Base-by-base conservation (phyloP, 768 basidiomycete species). In the Russula foetens region DNA sequence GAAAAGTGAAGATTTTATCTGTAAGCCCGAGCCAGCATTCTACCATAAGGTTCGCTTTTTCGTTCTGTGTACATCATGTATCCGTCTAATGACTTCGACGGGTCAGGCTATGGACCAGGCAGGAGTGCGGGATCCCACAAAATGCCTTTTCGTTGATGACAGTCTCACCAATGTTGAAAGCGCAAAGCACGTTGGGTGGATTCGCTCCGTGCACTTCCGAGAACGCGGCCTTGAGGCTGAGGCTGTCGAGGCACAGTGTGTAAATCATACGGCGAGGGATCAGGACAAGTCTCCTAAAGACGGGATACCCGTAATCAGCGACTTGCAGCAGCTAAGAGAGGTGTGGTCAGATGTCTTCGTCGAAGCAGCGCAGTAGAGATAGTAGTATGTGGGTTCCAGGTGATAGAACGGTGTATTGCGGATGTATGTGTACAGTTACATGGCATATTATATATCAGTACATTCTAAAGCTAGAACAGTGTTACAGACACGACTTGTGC, bases 131-230 rank as follows among this genome's bases (percentile, higher is more conserved):
- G 86, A 92, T 72, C 81, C 85, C 1, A 77, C 80, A 12, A 87
- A 83, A 68, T 90, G 85, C 65, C 83, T 84, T 63, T 93, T 93
- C 68, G 71, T 93, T 29, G 91, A 93, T 66, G 91, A 93, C 69
- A 92, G 79, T 66, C 74, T 81, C 67, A 69, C 71, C 23, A 92
- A 93, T 65, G 80, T 92, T 23, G 74, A 81, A 57, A 83, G 84
- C 17, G 91, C 91, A 8, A 77, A 76, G 56, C 71, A 72, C 19
- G 71, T 85, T 12, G 85, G 85, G 2, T 93, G 91, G 91, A 82
- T 77, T 0, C 79, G 80, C 59, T 86, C 86, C 48, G 88, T 83
- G 3, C 86, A 91, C 68, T 92, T 90, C 66, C 82, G 83, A 65
- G 90, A 92, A 71, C 69, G 69, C n/a, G n/a, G n/a, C n/a, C n/a